Conservation (phyloP, 202 grass and related monocot genomes). For the Setaria italica region DNA sequence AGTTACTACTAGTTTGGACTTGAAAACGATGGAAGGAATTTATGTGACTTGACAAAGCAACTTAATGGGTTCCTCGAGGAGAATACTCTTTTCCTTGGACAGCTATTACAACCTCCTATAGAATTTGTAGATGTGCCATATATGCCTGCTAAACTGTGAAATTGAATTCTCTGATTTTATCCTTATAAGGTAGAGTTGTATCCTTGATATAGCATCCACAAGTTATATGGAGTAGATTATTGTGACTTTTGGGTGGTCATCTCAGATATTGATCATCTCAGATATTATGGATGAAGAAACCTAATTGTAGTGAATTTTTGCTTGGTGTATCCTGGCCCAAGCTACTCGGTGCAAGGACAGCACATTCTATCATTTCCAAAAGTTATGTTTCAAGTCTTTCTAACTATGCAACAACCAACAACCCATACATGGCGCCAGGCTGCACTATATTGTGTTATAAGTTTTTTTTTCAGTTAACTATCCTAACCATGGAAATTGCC, state of each 20-base stretch:
- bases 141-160: background rate
- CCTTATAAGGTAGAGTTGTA: background rate
- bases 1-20: background rate
- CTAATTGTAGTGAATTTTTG: background rate
- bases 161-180: background rate
- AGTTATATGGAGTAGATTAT: background rate
- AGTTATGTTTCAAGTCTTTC: background rate
- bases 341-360: background rate
- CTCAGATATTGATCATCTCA: slow-evolving; percentile 6
- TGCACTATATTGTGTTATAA: background rate
- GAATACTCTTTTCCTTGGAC: background rate
- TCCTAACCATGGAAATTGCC: slow-evolving; percentile 37
- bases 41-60: background rate
- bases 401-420: background rate
- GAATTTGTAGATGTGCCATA: background rate
- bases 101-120: background rate
- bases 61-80: background rate
- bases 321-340: background rate
- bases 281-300: slow-evolving; percentile 1
- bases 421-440: background rate
- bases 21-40: background rate
- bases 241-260: background rate
- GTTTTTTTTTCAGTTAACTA: background rate
- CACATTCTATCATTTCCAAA: background rate
- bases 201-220: background rate